Evolutionary conservation across 1,284 basidiomycete species (phyloP).

Genomic region (Prillingera fragicola): DNA sequence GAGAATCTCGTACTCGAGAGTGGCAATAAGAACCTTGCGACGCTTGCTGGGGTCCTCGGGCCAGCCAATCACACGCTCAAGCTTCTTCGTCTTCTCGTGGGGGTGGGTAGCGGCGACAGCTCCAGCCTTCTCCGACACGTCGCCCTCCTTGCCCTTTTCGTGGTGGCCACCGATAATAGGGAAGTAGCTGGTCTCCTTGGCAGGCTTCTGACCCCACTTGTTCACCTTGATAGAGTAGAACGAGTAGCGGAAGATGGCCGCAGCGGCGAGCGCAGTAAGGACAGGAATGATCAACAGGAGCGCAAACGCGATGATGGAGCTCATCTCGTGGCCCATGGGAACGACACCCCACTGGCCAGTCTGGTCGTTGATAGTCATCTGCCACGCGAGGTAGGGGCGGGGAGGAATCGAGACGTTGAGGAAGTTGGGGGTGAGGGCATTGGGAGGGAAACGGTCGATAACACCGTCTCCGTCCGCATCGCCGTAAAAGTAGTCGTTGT

Average conservation of each 20-base stretch:
- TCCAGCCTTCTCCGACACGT: slow-evolving; percentile 41
- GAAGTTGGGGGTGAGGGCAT: slow-evolving; percentile 71
- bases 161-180: slow-evolving; percentile 53
- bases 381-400: slow-evolving; percentile 69
- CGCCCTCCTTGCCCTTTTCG: slow-evolving; percentile 37
- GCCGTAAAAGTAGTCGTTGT: slow-evolving; percentile 83
- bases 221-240: slow-evolving; percentile 94
- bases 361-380: slow-evolving; percentile 68
- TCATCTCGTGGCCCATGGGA: slow-evolving; percentile 70
- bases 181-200: slow-evolving; percentile 48
- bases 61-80: slow-evolving; percentile 74
- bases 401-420: slow-evolving; percentile 68
- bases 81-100: slow-evolving; percentile 56
- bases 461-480: slow-evolving; percentile 79
- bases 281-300: slow-evolving; percentile 73
- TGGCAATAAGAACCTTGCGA: slow-evolving; percentile 80
- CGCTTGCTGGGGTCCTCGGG: slow-evolving; percentile 83
- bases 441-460: slow-evolving; percentile 81
- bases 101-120: slow-evolving; percentile 32
- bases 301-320: slow-evolving; percentile 78
- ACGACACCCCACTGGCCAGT: slow-evolving; percentile 68
- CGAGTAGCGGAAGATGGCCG: slow-evolving; percentile 82
- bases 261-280: slow-evolving; percentile 74
- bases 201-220: slow-evolving; percentile 72
- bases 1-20: slow-evolving; percentile 88